phyloP scores from a whole-genome alignment of 2,329 filamentous ascomycete species.

The Aspergillus awamori region DNA sequence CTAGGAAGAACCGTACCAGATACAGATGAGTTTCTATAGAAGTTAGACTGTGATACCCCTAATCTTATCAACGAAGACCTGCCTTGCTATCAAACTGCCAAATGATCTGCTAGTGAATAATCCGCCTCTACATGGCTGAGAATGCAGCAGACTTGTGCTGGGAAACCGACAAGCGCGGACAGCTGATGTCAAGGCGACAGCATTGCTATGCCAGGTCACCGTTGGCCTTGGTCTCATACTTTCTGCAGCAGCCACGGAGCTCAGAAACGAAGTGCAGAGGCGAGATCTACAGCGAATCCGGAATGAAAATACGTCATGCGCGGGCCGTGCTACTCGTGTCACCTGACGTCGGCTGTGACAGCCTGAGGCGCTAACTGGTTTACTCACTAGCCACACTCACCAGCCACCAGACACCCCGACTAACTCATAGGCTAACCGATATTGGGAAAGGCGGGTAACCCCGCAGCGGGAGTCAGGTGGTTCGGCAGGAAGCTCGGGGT shows the following conservation, averaged over 20 bases:
- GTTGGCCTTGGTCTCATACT: slow-evolving; percentile 16
- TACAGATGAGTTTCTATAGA: slow-evolving; percentile 17
- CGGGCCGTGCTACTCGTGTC: slow-evolving; percentile 2
- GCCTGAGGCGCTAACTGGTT: background rate
- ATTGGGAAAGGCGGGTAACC: background rate
- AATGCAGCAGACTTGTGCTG: background rate
- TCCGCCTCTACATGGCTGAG: slow-evolving; percentile 3
- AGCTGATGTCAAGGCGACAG: slow-evolving; percentile 12
- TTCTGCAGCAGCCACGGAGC: background rate
- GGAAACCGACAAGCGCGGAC: slow-evolving; percentile 5
- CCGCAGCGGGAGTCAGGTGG: slow-evolving; percentile 9
- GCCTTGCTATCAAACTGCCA: slow-evolving; percentile 20
- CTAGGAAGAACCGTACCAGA: slow-evolving; percentile 15
- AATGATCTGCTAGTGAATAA: slow-evolving; percentile 9
- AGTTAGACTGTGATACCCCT: slow-evolving; percentile 6
- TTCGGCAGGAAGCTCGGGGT: slow-evolving; percentile 5
- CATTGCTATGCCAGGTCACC: slow-evolving; percentile 18
- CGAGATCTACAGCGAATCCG: background rate
- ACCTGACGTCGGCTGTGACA: slow-evolving; percentile 6
- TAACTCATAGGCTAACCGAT: no score
- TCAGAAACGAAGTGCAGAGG: slow-evolving; percentile 5
- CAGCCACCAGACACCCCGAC: no score
- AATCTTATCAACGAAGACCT: slow-evolving; percentile 14
- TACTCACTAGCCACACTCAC: no score
- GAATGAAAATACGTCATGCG: slow-evolving; percentile 14